Percentiles rank a stretch among this genome's conserved stretches.
Evolutionary conservation across 768 basidiomycete species (phyloP).

Genomic region (Mrakia hoshinonis): DNA sequence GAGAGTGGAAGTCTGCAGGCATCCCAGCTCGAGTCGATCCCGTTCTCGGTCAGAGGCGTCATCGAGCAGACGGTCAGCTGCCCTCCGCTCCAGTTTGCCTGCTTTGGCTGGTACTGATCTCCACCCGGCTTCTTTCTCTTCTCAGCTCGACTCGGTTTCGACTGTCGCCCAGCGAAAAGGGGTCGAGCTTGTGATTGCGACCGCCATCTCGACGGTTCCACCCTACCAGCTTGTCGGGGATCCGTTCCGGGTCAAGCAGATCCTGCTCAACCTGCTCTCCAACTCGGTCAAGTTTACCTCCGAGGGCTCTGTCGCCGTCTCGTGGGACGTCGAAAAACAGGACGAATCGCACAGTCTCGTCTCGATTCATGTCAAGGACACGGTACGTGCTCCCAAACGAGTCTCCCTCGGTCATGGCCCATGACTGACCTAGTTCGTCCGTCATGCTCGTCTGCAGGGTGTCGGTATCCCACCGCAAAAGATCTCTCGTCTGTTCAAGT

Average conservation of each 20-base stretch:
- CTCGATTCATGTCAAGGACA: conserved; percentile 19
- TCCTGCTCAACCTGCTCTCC: neutral
- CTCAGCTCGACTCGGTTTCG: conserved; percentile 17
- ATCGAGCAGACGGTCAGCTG: neutral
- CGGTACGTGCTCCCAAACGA: conserved; percentile 1
- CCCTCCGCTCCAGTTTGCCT: neutral
- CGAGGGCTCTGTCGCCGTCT: neutral
- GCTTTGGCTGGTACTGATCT: too few relatives aligned
- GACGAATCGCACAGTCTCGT: neutral
- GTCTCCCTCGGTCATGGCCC: neutral
- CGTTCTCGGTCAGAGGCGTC: conserved; percentile 9
- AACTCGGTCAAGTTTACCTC: conserved; percentile 21
- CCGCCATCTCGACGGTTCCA: neutral
- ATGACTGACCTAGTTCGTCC: neutral
- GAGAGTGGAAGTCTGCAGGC: conserved; percentile 1
- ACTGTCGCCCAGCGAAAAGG: neutral
- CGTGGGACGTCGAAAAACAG: neutral
- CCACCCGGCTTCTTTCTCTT: neutral
- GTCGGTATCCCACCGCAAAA: conserved; percentile 12
- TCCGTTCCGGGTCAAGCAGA: conserved; percentile 20
- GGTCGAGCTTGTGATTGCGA: conserved; percentile 18
- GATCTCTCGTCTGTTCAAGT: conserved; percentile 10
- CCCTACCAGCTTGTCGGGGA: neutral
- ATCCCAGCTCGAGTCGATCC: conserved; percentile 3
- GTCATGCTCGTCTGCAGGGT: neutral